Evolutionary conservation across 1,284 basidiomycete species (phyloP).

Genomic region (Cutaneotrichosporon sp.): DNA sequence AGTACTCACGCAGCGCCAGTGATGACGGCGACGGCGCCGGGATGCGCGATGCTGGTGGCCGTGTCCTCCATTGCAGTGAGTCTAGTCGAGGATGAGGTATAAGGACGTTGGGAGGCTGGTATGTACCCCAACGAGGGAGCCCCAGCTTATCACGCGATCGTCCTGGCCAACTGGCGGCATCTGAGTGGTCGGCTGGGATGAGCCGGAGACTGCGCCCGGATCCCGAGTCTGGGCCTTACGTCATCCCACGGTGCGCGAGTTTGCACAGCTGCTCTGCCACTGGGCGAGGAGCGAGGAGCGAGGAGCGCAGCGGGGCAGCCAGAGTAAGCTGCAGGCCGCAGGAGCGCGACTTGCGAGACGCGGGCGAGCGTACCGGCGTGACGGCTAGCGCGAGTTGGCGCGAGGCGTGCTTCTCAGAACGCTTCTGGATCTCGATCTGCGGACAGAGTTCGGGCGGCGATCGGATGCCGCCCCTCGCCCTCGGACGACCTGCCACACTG

Average conservation of each 20-base stretch:
- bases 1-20: conserved; percentile 53
- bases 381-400: no score
- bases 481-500: not conserved
- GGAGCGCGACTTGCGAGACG: no score
- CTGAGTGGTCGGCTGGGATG: not conserved
- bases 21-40: conserved; percentile 49
- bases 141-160: not conserved
- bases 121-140: not conserved
- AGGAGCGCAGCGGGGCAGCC: no score
- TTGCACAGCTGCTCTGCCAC: not conserved
- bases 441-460: not conserved
- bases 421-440: not conserved
- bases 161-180: not conserved
- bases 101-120: not conserved
- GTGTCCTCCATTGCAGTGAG: conserved; percentile 10
- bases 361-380: no score
- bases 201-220: no score
- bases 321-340: no score
- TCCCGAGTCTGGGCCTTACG: no score
- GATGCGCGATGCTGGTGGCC: conserved; percentile 10
- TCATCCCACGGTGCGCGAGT: no score
- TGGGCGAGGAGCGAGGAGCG: no score
- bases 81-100: not conserved
- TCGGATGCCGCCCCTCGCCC: not conserved
- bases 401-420: no score